phyloP scores from a whole-genome alignment of 495 filamentous ascomycete genomes.

The Penicillium samsonianum region DNA sequence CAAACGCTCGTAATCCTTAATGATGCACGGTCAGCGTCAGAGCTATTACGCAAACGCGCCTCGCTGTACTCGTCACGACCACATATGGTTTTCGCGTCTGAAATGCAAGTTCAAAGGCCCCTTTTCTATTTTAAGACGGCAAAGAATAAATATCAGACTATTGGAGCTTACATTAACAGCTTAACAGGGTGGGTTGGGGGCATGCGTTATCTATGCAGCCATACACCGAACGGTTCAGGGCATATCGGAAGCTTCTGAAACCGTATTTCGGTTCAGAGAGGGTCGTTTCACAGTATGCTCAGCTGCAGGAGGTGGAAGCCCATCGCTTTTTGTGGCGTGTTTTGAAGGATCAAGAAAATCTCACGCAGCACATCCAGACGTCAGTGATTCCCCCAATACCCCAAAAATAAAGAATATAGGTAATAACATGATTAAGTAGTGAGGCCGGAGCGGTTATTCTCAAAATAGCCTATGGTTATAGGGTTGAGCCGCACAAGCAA shows the following conservation, averaged over 20 bases:
- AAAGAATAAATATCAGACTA: background rate
- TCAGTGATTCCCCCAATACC: slow-evolving; percentile 12
- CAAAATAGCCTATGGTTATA: slow-evolving; percentile 53
- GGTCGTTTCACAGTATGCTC: slow-evolving; percentile 35
- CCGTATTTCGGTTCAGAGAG: slow-evolving; percentile 27
- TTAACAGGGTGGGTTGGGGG: slow-evolving; percentile 42
- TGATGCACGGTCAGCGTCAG: too few relatives aligned
- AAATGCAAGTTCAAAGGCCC: too few relatives aligned
- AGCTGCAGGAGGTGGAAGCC: slow-evolving; percentile 42
- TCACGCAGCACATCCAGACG: slow-evolving; percentile 45
- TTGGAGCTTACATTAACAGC: too few relatives aligned
- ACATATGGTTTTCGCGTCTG: too few relatives aligned
- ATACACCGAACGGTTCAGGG: slow-evolving; percentile 41
- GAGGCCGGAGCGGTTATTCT: slow-evolving; percentile 47
- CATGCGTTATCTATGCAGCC: slow-evolving; percentile 34
- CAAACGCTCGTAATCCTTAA: too few relatives aligned
- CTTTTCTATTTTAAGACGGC: too few relatives aligned
- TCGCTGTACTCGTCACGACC: too few relatives aligned
- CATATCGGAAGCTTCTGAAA: slow-evolving; percentile 43
- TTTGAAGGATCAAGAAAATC: slow-evolving; percentile 35
- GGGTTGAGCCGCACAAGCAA: slow-evolving; percentile 34
- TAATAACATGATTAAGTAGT: slow-evolving; percentile 8
- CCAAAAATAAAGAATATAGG: background rate
- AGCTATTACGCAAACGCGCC: too few relatives aligned
- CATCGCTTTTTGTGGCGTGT: slow-evolving; percentile 46